These are phyloP conservation scores for Perkinsus olseni DNA, from an alignment of 169 alveolate species.

Conservation along the genomic window DNA sequence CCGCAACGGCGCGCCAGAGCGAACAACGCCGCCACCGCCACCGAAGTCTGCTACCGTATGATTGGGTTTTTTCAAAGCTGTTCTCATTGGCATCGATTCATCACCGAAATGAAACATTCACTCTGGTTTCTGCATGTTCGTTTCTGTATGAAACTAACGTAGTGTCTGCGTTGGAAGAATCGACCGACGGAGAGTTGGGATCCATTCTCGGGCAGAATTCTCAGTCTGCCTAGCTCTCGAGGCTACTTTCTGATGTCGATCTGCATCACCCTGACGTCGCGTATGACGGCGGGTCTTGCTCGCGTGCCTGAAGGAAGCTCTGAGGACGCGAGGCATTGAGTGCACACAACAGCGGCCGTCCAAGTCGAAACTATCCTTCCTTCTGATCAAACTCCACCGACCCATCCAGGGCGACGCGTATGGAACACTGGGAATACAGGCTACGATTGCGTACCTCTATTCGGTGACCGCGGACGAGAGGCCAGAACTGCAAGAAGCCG, in stretches of 20 bases:
- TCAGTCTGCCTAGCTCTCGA: background rate
- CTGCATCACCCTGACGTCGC: background rate
- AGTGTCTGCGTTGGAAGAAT: no score
- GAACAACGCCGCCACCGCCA: background rate
- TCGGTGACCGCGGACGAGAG: background rate
- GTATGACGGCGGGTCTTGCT: background rate
- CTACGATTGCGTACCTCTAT: background rate
- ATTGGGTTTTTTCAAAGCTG: no score
- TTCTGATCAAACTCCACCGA: background rate
- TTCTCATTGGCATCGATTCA: background rate
- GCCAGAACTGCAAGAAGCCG: background rate
- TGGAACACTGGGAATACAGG: background rate
- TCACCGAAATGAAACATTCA: background rate
- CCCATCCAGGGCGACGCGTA: background rate
- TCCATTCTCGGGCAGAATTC: no score
- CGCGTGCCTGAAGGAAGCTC: background rate
- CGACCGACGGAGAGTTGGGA: no score
- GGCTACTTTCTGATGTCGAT: no score
- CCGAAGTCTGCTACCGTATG: no score
- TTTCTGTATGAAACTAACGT: background rate
- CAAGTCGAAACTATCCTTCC: background rate
- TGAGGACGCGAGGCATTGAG: background rate
- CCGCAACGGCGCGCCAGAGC: background rate
- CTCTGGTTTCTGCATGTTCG: background rate
- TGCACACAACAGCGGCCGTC: background rate